Evolutionary conservation across 1,284 basidiomycete genomes (phyloP), one percentile per base, ranked within the genome.

Genomic region (Fomes fomentarius): DNA sequence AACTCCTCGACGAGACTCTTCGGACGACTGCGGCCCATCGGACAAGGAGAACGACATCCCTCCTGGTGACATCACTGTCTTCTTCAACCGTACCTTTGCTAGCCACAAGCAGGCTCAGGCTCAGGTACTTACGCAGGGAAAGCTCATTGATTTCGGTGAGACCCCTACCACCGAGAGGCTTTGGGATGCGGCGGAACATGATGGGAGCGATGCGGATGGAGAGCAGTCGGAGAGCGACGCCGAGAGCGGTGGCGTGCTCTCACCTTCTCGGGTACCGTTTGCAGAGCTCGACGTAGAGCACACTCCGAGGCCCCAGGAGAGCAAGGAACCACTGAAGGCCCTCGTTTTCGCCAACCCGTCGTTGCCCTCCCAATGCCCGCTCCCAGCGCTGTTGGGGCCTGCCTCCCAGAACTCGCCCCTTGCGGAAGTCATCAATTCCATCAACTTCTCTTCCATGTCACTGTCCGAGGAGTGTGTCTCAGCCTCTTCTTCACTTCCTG

Each of bases 141-240:
- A 79, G 26, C 76, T 87, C 35, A 74, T 87, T 43, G 85, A 87
- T 65, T 68, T 85, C 45, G 82, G 80, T n/a, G 82, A 84, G 57
- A 67, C 63, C 1, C 58, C 59, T 7, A 54, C 47, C 7, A 43
- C 50, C 19, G 75, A 31, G 76, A 28, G 39, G 31, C 76, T 8
- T 60, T 78, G 54, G 57, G 64, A 65, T 34, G 64, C 64, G 25
- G 51, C 54, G 26, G 56, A 63, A 14, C 54, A 57, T 19, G 58
- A 54, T 19, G 56, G 49, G 4, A 57, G 60, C 28, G 57, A 61
- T 21, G 52, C 50, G 15, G 56, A 62, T 33, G 54, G 38, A 12
- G 59, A 63, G 52, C 48, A 51, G 39, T 42, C 38, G 1, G 56
- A 55, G 51, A 43, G 49, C 17, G 48, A 50, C 21, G 41, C 19